Conservation (phyloP, 352 stramenopile species). For the Globisporangium acanthophoron region DNA sequence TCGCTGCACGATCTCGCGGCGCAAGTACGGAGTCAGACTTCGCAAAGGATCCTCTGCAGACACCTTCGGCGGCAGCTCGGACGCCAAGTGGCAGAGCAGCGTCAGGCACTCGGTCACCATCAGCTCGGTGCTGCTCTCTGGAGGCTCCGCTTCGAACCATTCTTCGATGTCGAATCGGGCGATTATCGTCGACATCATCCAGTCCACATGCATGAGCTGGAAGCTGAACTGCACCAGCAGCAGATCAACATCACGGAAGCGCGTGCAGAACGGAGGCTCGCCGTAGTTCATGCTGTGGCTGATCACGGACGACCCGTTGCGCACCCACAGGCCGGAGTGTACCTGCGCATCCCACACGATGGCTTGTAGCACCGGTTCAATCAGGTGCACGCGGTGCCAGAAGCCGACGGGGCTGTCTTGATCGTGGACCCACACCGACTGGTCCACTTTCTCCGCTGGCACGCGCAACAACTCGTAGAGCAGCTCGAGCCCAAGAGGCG, state of each 20-base stretch:
- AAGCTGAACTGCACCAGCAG: conserved; percentile 78
- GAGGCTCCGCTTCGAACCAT: conserved; percentile 40
- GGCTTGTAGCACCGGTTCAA: conserved; percentile 69
- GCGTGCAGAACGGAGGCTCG: conserved; percentile 79
- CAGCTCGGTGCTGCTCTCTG: conserved; percentile 46
- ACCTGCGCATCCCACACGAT: conserved; percentile 88
- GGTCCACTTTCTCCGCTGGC: conserved; percentile 14
- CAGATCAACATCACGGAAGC: conserved; percentile 80
- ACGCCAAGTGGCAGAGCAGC: conserved; percentile 71
- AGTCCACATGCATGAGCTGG: conserved; percentile 66
- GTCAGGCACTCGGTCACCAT: conserved; percentile 79
- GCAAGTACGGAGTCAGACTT: conserved; percentile 64
- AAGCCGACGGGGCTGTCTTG: conserved; percentile 56
- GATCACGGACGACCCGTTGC: conserved; percentile 78
- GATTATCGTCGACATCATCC: conserved; percentile 70
- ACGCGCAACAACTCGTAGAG: conserved; percentile 52
- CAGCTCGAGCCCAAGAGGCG: conserved; percentile 39
- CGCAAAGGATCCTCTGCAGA: conserved; percentile 35
- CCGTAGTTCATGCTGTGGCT: conserved; percentile 90
- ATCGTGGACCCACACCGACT: conserved; percentile 58
- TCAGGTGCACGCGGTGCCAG: conserved; percentile 78
- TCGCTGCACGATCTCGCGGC: conserved; percentile 73
- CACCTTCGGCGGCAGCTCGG: conserved; percentile 69
- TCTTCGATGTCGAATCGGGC: conserved; percentile 60
- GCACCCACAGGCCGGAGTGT: conserved; percentile 77